Percentiles rank a stretch among this genome's conserved stretches.
Evolutionary conservation across 1,284 basidiomycete genomes (phyloP).

Genomic region (Sphaerobolus stellatus): DNA sequence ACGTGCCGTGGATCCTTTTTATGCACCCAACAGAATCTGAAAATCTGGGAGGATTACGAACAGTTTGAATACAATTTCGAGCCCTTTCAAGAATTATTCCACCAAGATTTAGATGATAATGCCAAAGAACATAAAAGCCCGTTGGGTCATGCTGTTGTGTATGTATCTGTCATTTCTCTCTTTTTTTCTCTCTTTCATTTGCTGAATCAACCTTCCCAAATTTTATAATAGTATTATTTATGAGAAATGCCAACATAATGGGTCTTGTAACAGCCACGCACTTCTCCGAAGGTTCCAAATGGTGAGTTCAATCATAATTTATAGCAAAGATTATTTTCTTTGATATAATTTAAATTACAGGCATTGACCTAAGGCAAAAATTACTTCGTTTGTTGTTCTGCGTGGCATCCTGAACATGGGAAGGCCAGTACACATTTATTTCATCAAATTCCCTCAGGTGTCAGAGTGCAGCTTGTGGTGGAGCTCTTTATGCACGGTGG

Average conservation of each 20-base stretch:
- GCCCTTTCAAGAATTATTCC: neutral
- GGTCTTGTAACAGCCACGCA: neutral
- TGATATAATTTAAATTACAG: neutral
- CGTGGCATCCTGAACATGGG: neutral
- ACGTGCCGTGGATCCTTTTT: neutral
- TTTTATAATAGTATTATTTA: neutral
- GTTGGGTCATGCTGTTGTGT: neutral
- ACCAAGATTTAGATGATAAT: neutral
- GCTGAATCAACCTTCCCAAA: neutral
- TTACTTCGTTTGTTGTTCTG: neutral
- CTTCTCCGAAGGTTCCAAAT: neutral
- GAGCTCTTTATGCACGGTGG: neutral
- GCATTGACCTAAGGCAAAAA: neutral
- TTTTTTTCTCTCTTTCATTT: neutral
- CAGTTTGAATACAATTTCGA: neutral
- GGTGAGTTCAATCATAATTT: neutral
- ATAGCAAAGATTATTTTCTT: neutral
- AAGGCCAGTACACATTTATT: neutral
- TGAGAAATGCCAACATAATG: neutral
- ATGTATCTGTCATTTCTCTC: neutral
- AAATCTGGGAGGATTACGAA: neutral
- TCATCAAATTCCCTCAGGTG: neutral
- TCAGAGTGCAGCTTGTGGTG: neutral
- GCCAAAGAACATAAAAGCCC: neutral
- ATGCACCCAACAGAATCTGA: neutral